These are phyloP conservation scores for Lagenaria siceraria DNA, from an alignment of 306 rosid genomes.

Conservation along the genomic window DNA sequence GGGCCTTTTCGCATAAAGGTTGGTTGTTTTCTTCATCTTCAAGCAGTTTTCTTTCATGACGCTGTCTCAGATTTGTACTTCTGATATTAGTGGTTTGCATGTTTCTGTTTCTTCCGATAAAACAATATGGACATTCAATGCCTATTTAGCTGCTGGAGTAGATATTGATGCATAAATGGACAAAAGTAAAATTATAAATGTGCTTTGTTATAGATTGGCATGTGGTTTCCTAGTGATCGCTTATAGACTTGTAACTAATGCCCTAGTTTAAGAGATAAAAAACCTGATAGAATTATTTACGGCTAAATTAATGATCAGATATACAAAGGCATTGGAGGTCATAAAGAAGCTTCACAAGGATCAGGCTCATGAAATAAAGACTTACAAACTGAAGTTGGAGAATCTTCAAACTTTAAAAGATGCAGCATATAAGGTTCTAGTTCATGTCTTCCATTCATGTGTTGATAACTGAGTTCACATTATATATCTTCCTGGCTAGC, in stretches of 20 bases:
- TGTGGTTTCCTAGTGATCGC: too few relatives aligned
- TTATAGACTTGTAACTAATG: too few relatives aligned
- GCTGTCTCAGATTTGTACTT: too few relatives aligned
- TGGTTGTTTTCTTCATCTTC: slow-evolving; percentile 10
- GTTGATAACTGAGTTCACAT: not conserved
- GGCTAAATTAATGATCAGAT: slow-evolving; percentile 27
- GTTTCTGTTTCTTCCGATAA: too few relatives aligned
- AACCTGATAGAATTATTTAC: too few relatives aligned
- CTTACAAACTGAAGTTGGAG: slow-evolving; percentile 75
- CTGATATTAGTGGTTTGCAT: too few relatives aligned
- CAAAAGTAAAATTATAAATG: too few relatives aligned
- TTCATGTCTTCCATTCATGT: not conserved
- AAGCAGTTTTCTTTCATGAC: not conserved
- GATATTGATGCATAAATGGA: too few relatives aligned
- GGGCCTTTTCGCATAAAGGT: slow-evolving; percentile 75
- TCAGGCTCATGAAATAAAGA: slow-evolving; percentile 82
- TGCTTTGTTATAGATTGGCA: too few relatives aligned
- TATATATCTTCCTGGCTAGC: not conserved
- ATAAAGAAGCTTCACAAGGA: slow-evolving; percentile 89
- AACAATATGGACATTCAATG: too few relatives aligned
- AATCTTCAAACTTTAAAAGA: slow-evolving; percentile 81
- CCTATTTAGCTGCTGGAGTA: too few relatives aligned
- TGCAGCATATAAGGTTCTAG: slow-evolving; percentile 67
- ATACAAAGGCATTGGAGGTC: slow-evolving; percentile 91
- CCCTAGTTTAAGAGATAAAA: too few relatives aligned